Conservation (phyloP, 768 basidiomycete genomes). For the Russula virescens region DNA sequence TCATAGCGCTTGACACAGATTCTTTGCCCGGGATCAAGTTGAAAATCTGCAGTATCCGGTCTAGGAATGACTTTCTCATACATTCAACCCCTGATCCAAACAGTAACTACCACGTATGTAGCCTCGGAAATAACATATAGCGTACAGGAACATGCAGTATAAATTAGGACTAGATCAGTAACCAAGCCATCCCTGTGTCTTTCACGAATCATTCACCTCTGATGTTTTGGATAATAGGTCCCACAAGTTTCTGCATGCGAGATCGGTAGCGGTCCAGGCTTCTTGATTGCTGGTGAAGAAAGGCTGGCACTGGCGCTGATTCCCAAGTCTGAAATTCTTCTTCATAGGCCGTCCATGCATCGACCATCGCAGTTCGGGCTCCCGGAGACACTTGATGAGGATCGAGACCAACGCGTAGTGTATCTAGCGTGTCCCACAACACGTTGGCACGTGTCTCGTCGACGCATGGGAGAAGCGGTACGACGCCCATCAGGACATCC, state of each 20-base stretch:
- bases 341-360: conserved; percentile 1
- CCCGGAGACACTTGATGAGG: background rate
- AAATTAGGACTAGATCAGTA: background rate
- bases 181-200: too few species aligned
- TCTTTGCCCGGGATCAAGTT: too few species aligned
- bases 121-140: too few species aligned
- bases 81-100: too few species aligned
- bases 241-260: conserved; percentile 3
- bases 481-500: conserved; percentile 1
- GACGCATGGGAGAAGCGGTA: conserved; percentile 4
- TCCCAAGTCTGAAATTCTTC: background rate
- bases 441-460: conserved; percentile 1
- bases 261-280: background rate
- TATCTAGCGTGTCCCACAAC: conserved; percentile 9
- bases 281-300: background rate
- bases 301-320: background rate
- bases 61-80: too few species aligned
- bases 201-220: background rate
- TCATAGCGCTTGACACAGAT: too few species aligned
- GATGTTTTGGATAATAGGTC: background rate
- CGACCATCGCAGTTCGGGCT: background rate
- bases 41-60: too few species aligned
- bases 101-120: too few species aligned
- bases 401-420: background rate
- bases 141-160: too few species aligned